Percentiles rank a stretch among this genome's conserved stretches.
phyloP scores from a whole-genome alignment of 305 asterid genomes.

The Solanum hybrid region DNA sequence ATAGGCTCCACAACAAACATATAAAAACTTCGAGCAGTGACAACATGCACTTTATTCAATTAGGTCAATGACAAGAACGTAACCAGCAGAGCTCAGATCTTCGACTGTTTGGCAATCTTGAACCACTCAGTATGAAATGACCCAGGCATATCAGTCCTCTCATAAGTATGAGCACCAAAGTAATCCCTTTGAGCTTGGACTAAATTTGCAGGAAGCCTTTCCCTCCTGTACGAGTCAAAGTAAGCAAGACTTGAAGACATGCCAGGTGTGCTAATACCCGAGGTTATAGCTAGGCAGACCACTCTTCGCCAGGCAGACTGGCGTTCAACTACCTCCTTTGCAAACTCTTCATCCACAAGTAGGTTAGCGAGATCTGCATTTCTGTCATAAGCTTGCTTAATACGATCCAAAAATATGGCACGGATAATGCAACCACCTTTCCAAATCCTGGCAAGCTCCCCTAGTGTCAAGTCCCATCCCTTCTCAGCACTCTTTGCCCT shows the following conservation, averaged over 20 bases:
- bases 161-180: conserved; percentile 93
- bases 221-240: conserved; percentile 85
- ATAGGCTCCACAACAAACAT: not conserved
- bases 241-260: conserved; percentile 96
- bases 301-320: conserved; percentile 94
- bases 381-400: conserved; percentile 85
- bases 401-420: conserved; percentile 89
- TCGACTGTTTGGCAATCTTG: conserved; percentile 56
- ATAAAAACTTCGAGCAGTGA: not conserved
- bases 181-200: conserved; percentile 95
- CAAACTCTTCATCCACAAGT: conserved; percentile 85
- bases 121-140: conserved; percentile 93
- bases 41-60: not conserved
- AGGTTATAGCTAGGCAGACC: conserved; percentile 67
- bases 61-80: not conserved
- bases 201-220: conserved; percentile 79
- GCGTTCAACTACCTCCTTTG: conserved; percentile 74
- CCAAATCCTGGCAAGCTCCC: conserved; percentile 96
- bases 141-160: conserved; percentile 67
- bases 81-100: conserved; percentile 20
- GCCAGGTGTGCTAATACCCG: conserved; percentile 92
- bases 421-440: conserved; percentile 95
- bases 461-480: conserved; percentile 80
- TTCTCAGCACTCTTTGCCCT: conserved; percentile 86
- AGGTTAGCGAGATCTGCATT: conserved; percentile 72